Evolutionary conservation across 768 basidiomycete species (phyloP).

Genomic region (Sistotremastrum suecicum): DNA sequence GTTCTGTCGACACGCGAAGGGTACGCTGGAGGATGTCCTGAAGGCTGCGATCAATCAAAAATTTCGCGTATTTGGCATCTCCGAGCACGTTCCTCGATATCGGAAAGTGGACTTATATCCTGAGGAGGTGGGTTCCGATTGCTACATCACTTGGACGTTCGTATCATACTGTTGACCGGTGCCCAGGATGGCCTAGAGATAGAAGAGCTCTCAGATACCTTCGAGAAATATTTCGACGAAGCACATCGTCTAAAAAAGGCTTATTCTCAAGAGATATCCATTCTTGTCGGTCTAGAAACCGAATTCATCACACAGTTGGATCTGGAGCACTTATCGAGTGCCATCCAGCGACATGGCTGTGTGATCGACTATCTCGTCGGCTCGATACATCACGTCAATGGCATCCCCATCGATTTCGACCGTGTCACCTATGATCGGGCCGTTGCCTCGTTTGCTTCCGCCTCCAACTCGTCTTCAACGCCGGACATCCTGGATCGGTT

Average conservation of each 20-base stretch:
- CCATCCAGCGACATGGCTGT: not conserved
- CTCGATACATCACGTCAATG: slow-evolving; percentile 82
- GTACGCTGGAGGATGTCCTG: slow-evolving; percentile 70
- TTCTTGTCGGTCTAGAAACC: slow-evolving; percentile 87
- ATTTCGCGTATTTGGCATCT: slow-evolving; percentile 75
- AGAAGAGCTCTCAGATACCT: slow-evolving; percentile 43
- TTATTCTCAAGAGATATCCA: slow-evolving; percentile 51
- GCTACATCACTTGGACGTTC: slow-evolving; percentile 4
- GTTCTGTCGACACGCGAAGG: slow-evolving; percentile 83
- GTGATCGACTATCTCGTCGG: slow-evolving; percentile 84
- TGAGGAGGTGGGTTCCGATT: slow-evolving; percentile 62
- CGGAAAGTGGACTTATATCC: slow-evolving; percentile 74
- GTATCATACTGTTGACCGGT: slow-evolving; percentile 7
- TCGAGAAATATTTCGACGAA: slow-evolving; percentile 59
- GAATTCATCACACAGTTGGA: slow-evolving; percentile 69
- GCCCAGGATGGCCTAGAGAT: slow-evolving; percentile 41
- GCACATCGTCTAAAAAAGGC: slow-evolving; percentile 58
- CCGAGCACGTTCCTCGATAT: slow-evolving; percentile 90
- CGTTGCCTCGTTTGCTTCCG: slow-evolving; percentile 23
- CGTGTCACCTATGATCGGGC: slow-evolving; percentile 48
- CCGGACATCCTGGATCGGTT: slow-evolving; percentile 13
- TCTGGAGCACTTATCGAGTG: too few species aligned
- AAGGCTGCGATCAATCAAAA: slow-evolving; percentile 62
- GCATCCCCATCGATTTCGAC: slow-evolving; percentile 89
- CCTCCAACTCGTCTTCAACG: not conserved